Conservation (phyloP, 1,139 yeast species). For the Yamadazyma dendronema region DNA sequence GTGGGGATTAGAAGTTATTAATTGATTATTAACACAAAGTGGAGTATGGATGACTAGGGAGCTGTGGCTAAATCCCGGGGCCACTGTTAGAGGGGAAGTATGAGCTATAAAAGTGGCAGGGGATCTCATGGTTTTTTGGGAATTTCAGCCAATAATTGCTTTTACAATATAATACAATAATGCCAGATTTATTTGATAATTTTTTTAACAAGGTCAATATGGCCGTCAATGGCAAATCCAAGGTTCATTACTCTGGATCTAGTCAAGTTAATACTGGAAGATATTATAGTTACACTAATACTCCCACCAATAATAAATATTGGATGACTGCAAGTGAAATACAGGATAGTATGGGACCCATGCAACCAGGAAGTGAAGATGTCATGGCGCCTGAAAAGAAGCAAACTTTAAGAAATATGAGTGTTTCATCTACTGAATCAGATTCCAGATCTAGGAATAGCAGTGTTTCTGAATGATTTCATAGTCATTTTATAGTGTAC, state of each 20-base stretch:
- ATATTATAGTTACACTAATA: slow-evolving; percentile 36
- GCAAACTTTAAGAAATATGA: slow-evolving; percentile 13
- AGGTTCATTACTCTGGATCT: slow-evolving; percentile 27
- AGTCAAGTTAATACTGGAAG: slow-evolving; percentile 40
- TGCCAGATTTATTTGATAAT: slow-evolving; percentile 47
- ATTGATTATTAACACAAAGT: neutral
- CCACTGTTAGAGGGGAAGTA: neutral
- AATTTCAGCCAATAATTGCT: neutral
- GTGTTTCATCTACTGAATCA: slow-evolving; percentile 5
- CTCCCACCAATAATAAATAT: slow-evolving; percentile 37
- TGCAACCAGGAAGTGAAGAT: slow-evolving; percentile 3
- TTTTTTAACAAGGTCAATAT: slow-evolving; percentile 32
- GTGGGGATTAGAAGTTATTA: neutral
- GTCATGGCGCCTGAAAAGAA: slow-evolving; percentile 6
- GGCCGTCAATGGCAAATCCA: slow-evolving; percentile 35
- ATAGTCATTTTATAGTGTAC: neutral
- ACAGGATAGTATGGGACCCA: slow-evolving; percentile 1
- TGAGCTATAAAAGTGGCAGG: neutral
- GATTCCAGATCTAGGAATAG: slow-evolving; percentile 13
- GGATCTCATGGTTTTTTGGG: neutral
- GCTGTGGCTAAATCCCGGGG: neutral
- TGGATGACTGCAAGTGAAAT: slow-evolving; percentile 33
- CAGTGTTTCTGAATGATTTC: slow-evolving; percentile 11
- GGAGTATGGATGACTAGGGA: neutral
- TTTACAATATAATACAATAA: slow-evolving; percentile 10